Percentiles rank a stretch among this genome's conserved stretches.
Evolutionary conservation across 495 filamentous ascomycete genomes (phyloP).

Genomic region (Talaromyces wortmannii): DNA sequence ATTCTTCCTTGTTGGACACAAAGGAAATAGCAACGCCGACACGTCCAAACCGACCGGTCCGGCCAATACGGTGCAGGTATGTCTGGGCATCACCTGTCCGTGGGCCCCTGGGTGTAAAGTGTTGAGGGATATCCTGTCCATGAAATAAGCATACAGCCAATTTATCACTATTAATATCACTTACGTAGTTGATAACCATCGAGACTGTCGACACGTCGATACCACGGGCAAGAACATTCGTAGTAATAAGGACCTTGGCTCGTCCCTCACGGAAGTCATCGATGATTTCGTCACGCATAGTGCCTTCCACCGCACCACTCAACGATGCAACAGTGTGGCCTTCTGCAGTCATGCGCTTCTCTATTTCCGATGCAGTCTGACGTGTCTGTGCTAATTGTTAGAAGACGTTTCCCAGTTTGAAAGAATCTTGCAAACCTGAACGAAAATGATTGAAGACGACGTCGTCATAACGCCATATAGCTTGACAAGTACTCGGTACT

Average conservation of each 20-base stretch:
- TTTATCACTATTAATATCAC: conserved; percentile 46
- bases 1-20: conserved; percentile 73
- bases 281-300: conserved; percentile 76
- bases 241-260: conserved; percentile 97
- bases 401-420: background rate
- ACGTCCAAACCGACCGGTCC: conserved; percentile 93
- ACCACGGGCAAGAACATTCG: conserved; percentile 92
- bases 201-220: conserved; percentile 96
- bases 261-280: conserved; percentile 78
- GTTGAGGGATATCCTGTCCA: conserved; percentile 50
- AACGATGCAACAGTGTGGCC: conserved; percentile 87
- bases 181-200: conserved; percentile 91
- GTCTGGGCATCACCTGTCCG: conserved; percentile 73
- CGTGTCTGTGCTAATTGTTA: conserved; percentile 51
- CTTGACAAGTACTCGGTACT: conserved; percentile 80
- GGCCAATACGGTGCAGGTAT: conserved; percentile 96
- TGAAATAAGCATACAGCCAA: background rate
- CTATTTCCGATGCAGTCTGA: conserved; percentile 72
- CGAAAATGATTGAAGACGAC: conserved; percentile 96
- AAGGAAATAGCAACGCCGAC: conserved; percentile 95
- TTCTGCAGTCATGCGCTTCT: conserved; percentile 76
- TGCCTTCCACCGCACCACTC: conserved; percentile 78
- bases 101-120: conserved; percentile 11
- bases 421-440: conserved; percentile 52
- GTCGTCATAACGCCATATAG: conserved; percentile 95